A percentile compares a stretch with the other conserved stretches of the same genome.
phyloP scores from a whole-genome alignment of 108 stramenopile genomes.

The Pseudonitzschia pungens region DNA sequence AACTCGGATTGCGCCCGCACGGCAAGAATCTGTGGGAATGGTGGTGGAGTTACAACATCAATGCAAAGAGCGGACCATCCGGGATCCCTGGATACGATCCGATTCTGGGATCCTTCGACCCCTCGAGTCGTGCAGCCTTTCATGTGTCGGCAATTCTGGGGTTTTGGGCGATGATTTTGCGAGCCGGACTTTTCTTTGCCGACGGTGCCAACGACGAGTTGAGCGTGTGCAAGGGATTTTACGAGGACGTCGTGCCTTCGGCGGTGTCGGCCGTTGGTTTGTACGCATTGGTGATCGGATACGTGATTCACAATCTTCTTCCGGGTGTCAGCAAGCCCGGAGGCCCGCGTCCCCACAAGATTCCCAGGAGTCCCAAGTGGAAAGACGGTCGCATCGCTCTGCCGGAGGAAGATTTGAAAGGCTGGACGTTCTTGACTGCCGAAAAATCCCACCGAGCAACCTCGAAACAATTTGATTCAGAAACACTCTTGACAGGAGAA shows the following conservation, averaged over 20 bases:
- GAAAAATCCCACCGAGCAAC: slow-evolving; percentile 74
- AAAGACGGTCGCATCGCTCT: slow-evolving; percentile 27
- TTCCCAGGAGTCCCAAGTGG: slow-evolving; percentile 68
- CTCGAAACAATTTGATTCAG: slow-evolving; percentile 28
- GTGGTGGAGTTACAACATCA: slow-evolving; percentile 17
- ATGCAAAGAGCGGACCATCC: slow-evolving; percentile 7
- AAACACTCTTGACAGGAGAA: slow-evolving; percentile 64
- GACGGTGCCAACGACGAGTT: too few relatives aligned
- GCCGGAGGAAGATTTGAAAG: slow-evolving; percentile 7
- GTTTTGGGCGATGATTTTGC: slow-evolving; percentile 29
- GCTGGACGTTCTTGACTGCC: slow-evolving; percentile 71
- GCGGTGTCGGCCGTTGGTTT: slow-evolving; percentile 3
- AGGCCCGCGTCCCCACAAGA: slow-evolving; percentile 72
- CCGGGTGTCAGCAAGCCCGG: slow-evolving; percentile 73
- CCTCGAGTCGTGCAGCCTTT: slow-evolving; percentile 46
- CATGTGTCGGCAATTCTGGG: slow-evolving; percentile 29
- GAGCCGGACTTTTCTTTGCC: slow-evolving; percentile 9
- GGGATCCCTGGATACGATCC: slow-evolving; percentile 75
- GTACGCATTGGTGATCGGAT: slow-evolving; percentile 22
- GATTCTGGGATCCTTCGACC: slow-evolving; percentile 62
- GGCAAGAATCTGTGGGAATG: slow-evolving; percentile 30
- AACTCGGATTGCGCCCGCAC: slow-evolving; percentile 30
- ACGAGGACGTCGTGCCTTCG: slow-evolving; percentile 7
- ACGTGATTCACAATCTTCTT: slow-evolving; percentile 32
- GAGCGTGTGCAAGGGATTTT: background rate